Evolutionary conservation across 225 moss, liverwort and hornwort species (phyloP).

Genomic region (Anthoceros angustus): DNA sequence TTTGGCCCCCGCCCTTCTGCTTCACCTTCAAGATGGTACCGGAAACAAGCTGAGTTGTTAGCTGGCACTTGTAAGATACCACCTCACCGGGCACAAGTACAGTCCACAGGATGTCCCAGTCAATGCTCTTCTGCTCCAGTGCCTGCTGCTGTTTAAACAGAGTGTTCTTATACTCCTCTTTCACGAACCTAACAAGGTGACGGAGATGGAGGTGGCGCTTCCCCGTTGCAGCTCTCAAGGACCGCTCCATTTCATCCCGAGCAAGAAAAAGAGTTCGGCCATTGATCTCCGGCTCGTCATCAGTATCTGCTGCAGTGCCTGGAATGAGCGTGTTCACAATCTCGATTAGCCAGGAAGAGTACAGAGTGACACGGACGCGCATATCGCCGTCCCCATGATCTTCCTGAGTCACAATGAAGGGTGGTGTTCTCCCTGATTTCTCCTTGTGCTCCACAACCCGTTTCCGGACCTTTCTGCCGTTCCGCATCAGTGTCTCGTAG

Average conservation of each 20-base stretch:
- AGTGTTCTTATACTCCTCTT: background rate
- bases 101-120: background rate
- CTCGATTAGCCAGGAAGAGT: background rate
- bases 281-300: background rate
- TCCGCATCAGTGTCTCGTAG: background rate
- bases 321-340: background rate
- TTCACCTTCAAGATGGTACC: background rate
- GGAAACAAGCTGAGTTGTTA: background rate
- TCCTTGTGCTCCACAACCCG: background rate
- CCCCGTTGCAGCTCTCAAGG: background rate
- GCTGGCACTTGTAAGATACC: background rate
- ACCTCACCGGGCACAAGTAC: background rate
- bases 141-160: background rate
- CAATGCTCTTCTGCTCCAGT: background rate
- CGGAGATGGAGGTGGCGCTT: background rate
- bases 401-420: constrained; percentile 4
- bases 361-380: background rate
- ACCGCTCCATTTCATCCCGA: background rate
- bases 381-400: background rate
- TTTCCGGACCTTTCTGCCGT: background rate
- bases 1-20: background rate
- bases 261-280: background rate
- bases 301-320: background rate
- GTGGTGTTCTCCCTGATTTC: background rate
- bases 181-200: background rate